phyloP scores from a whole-genome alignment of 495 filamentous ascomycete species.

The Chaetomium fimeti region DNA sequence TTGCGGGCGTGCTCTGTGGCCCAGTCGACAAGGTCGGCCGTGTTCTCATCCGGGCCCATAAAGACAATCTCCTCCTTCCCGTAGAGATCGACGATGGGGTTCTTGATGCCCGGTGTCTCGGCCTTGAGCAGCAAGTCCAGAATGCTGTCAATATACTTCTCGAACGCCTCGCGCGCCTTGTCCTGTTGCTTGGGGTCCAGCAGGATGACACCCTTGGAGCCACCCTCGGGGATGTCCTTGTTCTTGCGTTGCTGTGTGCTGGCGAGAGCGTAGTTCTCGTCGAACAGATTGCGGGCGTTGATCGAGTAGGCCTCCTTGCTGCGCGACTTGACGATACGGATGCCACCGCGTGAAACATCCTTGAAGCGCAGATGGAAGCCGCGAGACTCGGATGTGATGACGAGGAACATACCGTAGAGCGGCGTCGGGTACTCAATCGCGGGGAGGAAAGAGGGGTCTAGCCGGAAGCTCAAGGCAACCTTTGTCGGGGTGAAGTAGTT shows the following conservation, averaged over 20 bases:
- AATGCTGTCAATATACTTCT: conserved; percentile 99
- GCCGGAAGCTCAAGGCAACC: conserved; percentile 93
- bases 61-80: conserved; percentile 94
- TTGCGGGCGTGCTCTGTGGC: conserved; percentile 88
- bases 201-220: conserved; percentile 95
- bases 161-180: conserved; percentile 85
- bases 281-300: conserved; percentile 92
- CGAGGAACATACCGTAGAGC: conserved; percentile 96
- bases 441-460: conserved; percentile 86
- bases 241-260: conserved; percentile 99
- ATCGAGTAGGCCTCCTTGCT: conserved; percentile 93
- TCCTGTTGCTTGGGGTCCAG: conserved; percentile 92
- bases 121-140: conserved; percentile 89
- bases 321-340: conserved; percentile 95
- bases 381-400: conserved; percentile 93
- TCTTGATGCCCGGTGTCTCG: conserved; percentile 93
- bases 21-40: conserved; percentile 95
- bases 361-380: conserved; percentile 98
- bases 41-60: conserved; percentile 99
- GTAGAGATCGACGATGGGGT: conserved; percentile 93
- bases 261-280: conserved; percentile 97
- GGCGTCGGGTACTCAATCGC: conserved; percentile 89
- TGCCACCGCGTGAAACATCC: conserved; percentile 94
- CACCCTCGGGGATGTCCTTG: conserved; percentile 99
- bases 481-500: conserved; percentile 99